Percentiles rank a stretch among this genome's conserved stretches.
Conservation (phyloP, 352 stramenopile genomes). For the Lagenidium sp. region DNA sequence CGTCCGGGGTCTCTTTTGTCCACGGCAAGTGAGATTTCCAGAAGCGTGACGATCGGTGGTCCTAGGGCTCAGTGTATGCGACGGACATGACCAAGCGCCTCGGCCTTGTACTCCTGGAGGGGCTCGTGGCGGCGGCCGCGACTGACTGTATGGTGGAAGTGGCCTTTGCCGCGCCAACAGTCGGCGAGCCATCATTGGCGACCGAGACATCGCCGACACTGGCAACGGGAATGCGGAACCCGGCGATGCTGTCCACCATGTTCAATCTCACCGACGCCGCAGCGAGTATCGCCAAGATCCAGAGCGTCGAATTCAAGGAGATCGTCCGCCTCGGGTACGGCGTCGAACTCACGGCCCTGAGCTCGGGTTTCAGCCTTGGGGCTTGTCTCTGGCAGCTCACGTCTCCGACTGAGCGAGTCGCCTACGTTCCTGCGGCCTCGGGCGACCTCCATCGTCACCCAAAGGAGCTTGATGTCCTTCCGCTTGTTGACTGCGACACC, state of each 20-base stretch:
- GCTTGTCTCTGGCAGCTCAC: constrained; percentile 68
- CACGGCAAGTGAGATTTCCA: neutral
- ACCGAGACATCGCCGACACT: constrained; percentile 33
- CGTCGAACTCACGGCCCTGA: constrained; percentile 61
- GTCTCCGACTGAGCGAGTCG: constrained; percentile 51
- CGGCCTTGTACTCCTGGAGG: too few species aligned
- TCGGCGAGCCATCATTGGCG: neutral
- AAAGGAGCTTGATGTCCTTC: constrained; percentile 70
- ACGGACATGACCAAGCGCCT: constrained; percentile 65
- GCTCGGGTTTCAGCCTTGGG: constrained; percentile 64
- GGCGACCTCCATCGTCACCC: constrained; percentile 81
- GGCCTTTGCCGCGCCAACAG: constrained; percentile 4
- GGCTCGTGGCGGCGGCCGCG: constrained; percentile 8
- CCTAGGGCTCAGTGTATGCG: constrained; percentile 55
- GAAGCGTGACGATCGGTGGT: too few species aligned
- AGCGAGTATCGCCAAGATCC: constrained; percentile 25
- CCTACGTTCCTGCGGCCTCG: constrained; percentile 67
- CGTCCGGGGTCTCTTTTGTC: neutral
- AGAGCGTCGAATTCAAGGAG: constrained; percentile 53
- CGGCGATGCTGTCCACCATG: too few species aligned
- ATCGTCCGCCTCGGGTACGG: constrained; percentile 48
- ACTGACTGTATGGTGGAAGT: neutral
- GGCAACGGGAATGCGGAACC: too few species aligned
- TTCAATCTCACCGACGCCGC: too few species aligned
- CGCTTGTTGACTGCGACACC: constrained; percentile 69